A percentile compares a stretch with the other conserved stretches of the same genome.
Evolutionary conservation across 192 early-diverging fungal species (phyloP).

Genomic region (Coemansia sp.): DNA sequence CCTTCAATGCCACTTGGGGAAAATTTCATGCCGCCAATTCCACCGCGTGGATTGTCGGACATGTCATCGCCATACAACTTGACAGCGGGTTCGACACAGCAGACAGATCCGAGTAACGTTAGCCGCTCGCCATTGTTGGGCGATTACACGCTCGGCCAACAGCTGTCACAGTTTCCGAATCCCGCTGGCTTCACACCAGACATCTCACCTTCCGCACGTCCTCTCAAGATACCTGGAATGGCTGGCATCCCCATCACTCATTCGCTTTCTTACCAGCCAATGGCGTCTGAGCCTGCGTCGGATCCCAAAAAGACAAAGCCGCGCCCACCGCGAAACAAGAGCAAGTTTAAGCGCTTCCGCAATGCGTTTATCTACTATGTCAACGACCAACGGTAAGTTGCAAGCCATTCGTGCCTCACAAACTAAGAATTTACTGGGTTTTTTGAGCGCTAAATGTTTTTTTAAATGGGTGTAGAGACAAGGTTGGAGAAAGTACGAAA

Average conservation of each 20-base stretch:
- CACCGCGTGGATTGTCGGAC: background rate
- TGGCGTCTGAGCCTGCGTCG: background rate
- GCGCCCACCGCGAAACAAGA: constrained; percentile 48
- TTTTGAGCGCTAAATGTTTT: background rate
- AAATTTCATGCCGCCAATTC: constrained; percentile 1
- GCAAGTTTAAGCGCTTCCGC: constrained; percentile 57
- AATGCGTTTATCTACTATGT: constrained; percentile 58
- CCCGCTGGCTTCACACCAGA: background rate
- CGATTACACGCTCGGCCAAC: constrained; percentile 2
- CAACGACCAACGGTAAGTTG: constrained; percentile 54
- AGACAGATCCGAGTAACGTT: background rate
- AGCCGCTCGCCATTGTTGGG: background rate
- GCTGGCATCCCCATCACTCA: constrained; percentile 22
- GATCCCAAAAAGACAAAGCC: constrained; percentile 12
- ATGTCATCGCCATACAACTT: background rate
- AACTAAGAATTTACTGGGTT: background rate
- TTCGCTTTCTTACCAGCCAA: constrained; percentile 18
- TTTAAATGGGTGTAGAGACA: constrained; percentile 19
- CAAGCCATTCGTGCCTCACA: background rate
- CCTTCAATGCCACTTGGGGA: background rate
- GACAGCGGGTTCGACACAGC: constrained; percentile 4
- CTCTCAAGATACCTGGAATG: constrained; percentile 15
- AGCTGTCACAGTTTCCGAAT: background rate
- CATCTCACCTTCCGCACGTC: background rate
- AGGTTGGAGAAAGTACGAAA: constrained; percentile 42